phyloP scores from a whole-genome alignment of 371 early-diverging fungal genomes.

The Blastocladiella emersonii region DNA sequence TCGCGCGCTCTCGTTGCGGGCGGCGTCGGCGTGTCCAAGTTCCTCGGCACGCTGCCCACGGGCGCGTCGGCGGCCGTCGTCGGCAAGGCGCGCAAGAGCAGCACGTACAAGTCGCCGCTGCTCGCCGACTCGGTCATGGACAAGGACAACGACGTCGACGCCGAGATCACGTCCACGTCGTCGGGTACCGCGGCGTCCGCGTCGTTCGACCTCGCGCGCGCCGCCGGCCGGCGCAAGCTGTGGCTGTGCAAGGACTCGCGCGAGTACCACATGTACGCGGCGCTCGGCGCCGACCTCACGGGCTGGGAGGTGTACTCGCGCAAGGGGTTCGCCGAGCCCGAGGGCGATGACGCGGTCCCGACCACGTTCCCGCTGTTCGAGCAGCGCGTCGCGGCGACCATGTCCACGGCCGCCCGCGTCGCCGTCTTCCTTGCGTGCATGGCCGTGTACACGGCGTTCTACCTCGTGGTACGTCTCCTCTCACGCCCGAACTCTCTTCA shows the following conservation, averaged over 20 bases:
- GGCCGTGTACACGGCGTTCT: conserved; percentile 2
- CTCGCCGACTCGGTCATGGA: too few species aligned
- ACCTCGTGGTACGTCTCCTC: conserved; percentile 9
- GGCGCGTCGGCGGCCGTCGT: too few species aligned
- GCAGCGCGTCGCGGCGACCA: background rate
- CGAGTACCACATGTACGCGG: background rate
- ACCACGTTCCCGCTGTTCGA: background rate
- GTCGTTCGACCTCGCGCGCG: too few species aligned
- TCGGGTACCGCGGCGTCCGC: too few species aligned
- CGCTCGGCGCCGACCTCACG: background rate
- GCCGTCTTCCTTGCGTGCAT: background rate
- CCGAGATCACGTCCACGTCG: too few species aligned
- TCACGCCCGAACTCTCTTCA: conserved; percentile 9
- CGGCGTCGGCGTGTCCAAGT: background rate
- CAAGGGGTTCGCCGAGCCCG: background rate
- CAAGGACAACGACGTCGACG: too few species aligned
- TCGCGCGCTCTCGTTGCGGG: background rate
- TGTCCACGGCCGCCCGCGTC: background rate
- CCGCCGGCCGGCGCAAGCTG: background rate
- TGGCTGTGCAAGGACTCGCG: background rate
- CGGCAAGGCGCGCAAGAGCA: too few species aligned
- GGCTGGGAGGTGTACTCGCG: background rate
- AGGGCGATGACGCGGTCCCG: background rate
- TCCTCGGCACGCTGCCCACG: too few species aligned
- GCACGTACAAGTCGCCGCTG: too few species aligned